phyloP scores from a whole-genome alignment of 148 eudicot genomes.

The Silene uniflora region DNA sequence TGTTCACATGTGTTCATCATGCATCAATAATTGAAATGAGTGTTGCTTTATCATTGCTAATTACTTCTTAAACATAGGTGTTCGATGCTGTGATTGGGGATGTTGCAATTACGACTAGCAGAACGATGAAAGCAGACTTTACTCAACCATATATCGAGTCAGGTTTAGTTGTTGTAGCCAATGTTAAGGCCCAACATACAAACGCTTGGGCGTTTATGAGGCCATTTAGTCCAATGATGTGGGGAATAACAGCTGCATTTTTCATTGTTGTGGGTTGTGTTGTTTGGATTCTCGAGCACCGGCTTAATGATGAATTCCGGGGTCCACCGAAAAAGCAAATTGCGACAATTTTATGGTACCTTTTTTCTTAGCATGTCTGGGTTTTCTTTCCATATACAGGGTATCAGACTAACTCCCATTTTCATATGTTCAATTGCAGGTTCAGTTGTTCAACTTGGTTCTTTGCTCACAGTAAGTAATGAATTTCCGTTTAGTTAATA shows the following conservation, averaged over 20 bases:
- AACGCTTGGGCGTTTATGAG: conserved; percentile 30
- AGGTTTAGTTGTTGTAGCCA: conserved; percentile 28
- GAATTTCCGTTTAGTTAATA: neutral
- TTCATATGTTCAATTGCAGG: conserved; percentile 9
- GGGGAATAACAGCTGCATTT: conserved; percentile 23
- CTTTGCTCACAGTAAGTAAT: conserved; percentile 30
- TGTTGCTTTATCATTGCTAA: neutral
- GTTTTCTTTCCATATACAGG: neutral
- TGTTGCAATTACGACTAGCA: conserved; percentile 40
- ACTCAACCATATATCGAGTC: conserved; percentile 34
- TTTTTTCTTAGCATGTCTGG: neutral
- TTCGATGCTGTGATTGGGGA: conserved; percentile 53
- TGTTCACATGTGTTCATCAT: neutral
- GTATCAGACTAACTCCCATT: neutral
- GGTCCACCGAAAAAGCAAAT: conserved; percentile 31
- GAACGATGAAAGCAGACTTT: conserved; percentile 33
- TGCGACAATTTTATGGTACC: conserved; percentile 29
- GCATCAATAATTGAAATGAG: neutral
- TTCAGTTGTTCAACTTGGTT: conserved; percentile 30
- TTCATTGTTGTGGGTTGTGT: conserved; percentile 27
- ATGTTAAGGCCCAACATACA: conserved; percentile 9
- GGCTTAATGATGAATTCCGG: conserved; percentile 28
- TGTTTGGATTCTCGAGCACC: conserved; percentile 31
- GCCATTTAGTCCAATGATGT: conserved; percentile 29
- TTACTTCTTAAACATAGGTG: conserved; percentile 24